Conservation (phyloP, 495 filamentous ascomycete species). For the Parachaetomium inaequale region DNA sequence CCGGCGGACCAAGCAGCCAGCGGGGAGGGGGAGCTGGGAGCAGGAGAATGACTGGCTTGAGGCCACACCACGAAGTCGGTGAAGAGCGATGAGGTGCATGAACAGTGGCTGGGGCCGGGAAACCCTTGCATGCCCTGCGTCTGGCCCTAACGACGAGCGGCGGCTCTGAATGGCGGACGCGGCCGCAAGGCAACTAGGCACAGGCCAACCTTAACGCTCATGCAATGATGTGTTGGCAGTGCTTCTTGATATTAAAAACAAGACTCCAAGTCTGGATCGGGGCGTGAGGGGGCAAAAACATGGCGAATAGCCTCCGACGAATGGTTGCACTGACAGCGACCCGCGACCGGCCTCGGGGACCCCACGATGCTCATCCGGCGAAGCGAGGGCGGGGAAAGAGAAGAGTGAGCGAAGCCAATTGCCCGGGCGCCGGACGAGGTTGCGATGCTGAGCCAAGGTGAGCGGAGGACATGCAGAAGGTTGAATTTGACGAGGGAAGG, state of each 20-base stretch:
- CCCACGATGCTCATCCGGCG: slow-evolving; percentile 14
- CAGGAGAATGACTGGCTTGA: slow-evolving; percentile 46
- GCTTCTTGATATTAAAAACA: slow-evolving; percentile 63
- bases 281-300: slow-evolving; percentile 17
- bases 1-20: not conserved
- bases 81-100: slow-evolving; percentile 56
- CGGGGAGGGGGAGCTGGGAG: slow-evolving; percentile 13
- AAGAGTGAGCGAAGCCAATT: not conserved
- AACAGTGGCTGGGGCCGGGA: slow-evolving; percentile 48
- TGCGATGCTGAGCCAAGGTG: not conserved
- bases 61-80: slow-evolving; percentile 57
- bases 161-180: slow-evolving; percentile 35
- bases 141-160: slow-evolving; percentile 38
- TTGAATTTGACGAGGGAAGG: not conserved
- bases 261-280: slow-evolving; percentile 35
- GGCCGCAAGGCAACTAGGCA: slow-evolving; percentile 45
- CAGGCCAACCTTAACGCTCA: slow-evolving; percentile 57
- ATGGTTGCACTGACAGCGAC: slow-evolving; percentile 9
- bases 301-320: slow-evolving; percentile 19
- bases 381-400: slow-evolving; percentile 22
- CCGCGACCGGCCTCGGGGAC: slow-evolving; percentile 5
- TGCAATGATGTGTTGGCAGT: slow-evolving; percentile 90
- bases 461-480: not conserved
- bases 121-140: slow-evolving; percentile 43
- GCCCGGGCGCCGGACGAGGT: not conserved